Evolutionary conservation across 306 rosid genomes (phyloP), one percentile per base, ranked within the genome.

Genomic region (Gastrolobium villosum): DNA sequence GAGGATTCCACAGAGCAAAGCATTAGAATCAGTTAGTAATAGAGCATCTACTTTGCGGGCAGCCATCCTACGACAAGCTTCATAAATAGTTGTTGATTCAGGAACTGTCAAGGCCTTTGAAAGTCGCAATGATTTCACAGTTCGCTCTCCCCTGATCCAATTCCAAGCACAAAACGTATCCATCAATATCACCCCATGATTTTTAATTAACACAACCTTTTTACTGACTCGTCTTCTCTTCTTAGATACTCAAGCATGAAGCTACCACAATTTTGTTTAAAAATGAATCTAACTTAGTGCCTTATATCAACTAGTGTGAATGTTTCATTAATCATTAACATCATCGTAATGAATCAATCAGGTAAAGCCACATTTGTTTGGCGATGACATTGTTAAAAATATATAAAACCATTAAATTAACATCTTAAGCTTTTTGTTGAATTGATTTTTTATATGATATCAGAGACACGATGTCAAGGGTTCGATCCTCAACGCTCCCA

Each of bases 1-100:
- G 76, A 96, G 99, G 81, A 96, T 96, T 79, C 99, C 99, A 77
- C 96, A 91, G 46, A 96, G 98, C 85, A 96, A 89, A 50, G 96
- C 99, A 80, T 90, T 91, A 8, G 98, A 93, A 82, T 96, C 99
- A 8, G 94, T 93, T 48, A 96, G 87, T 79, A 96, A 83, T 43
- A 96, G 75, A 72, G 99, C 97, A 85, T 93, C 97, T 74, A 91
- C 94, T 79, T 79, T 96, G 72, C 94, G 94, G 61, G 94, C 87
- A 87, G 97, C 93, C 99, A 96, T 91, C 62, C 94, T 86, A 48
- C 85, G 94, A 39, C 99, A 96, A 44, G 98, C 99, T 77, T 93
- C 99, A 43, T 66, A 78, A 45, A 96, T n/a, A 14, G 84, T 85
- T 53, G 96, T 96, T 75, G 81, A 75, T 64, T 96, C 99, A 37